Evolutionary conservation across 2,329 filamentous ascomycete species (phyloP).

Genomic region (Dothiorella sarmentorum): DNA sequence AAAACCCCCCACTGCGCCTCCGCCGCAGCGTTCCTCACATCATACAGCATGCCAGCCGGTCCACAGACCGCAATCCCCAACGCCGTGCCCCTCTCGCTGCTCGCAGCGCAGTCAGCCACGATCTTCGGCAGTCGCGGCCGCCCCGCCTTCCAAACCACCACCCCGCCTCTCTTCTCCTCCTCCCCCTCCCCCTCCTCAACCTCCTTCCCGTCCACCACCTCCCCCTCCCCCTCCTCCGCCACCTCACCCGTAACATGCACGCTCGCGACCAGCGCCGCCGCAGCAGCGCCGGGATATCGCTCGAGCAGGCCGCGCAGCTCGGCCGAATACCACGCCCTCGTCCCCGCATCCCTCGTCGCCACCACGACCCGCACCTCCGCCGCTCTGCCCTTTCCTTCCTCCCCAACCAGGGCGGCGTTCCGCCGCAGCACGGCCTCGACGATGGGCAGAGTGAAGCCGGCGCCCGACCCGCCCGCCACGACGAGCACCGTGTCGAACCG

Average conservation of each 20-base stretch:
- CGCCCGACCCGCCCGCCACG: constrained; percentile 56
- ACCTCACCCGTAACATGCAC: constrained; percentile 13
- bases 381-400: not conserved
- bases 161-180: not conserved
- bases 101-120: not conserved
- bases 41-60: constrained; percentile 15
- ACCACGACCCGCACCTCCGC: not conserved
- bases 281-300: not conserved
- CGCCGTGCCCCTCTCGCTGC: not conserved
- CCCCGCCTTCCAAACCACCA: not conserved
- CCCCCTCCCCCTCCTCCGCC: not conserved
- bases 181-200: not conserved
- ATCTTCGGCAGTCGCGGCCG: not conserved
- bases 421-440: constrained; percentile 40
- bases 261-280: not conserved
- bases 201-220: not conserved
- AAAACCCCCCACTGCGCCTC: constrained; percentile 11
- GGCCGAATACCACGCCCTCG: constrained; percentile 7
- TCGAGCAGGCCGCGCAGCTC: constrained; percentile 12
- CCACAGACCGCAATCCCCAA: constrained; percentile 20
- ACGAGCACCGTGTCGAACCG: constrained; percentile 46
- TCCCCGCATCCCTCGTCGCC: constrained; percentile 11
- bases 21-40: constrained; percentile 21
- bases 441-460: constrained; percentile 51
- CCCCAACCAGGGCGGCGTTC: not conserved